Conservation (phyloP, 164 flowering plant genomes). For the Vitis riparia region DNA sequence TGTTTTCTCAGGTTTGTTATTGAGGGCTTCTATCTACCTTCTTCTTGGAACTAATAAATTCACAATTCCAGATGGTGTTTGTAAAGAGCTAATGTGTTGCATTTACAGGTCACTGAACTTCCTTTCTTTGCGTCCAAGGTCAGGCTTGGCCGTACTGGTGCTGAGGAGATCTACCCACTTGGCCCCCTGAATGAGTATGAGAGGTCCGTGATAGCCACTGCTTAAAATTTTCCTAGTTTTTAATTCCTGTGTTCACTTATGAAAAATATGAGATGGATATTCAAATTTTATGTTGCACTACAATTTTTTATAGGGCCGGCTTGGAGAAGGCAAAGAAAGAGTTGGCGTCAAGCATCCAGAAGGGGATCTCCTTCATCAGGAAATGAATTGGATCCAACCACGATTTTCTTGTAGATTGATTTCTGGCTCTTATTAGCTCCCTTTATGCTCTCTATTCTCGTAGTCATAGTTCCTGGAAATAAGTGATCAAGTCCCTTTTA, state of each 20-base stretch:
- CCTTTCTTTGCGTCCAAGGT: conserved; percentile 94
- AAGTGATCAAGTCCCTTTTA: background rate
- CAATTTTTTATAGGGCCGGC: conserved; percentile 54
- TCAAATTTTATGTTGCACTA: no score
- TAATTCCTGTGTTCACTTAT: background rate
- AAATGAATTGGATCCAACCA: conserved; percentile 32
- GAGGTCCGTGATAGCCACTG: conserved; percentile 43
- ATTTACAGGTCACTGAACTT: conserved; percentile 83
- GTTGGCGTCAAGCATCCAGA: conserved; percentile 77
- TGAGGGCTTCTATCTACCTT: background rate
- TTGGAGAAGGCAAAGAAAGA: conserved; percentile 97
- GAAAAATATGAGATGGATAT: no score
- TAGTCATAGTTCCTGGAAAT: background rate
- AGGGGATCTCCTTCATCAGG: conserved; percentile 73
- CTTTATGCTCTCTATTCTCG: background rate
- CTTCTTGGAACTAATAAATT: conserved; percentile 1
- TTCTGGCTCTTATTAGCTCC: background rate
- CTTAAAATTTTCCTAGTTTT: background rate
- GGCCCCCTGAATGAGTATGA: conserved; percentile 89
- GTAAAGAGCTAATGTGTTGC: background rate
- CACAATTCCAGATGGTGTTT: background rate
- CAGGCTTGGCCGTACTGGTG: conserved; percentile 79
- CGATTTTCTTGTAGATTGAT: background rate
- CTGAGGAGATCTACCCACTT: conserved; percentile 78
- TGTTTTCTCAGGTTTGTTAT: conserved; percentile 66